A percentile compares a stretch with the other conserved stretches of the same genome.
These are phyloP conservation scores for Ogataea naganishii DNA, from an alignment of 805 yeast genomes.

Conservation along the genomic window DNA sequence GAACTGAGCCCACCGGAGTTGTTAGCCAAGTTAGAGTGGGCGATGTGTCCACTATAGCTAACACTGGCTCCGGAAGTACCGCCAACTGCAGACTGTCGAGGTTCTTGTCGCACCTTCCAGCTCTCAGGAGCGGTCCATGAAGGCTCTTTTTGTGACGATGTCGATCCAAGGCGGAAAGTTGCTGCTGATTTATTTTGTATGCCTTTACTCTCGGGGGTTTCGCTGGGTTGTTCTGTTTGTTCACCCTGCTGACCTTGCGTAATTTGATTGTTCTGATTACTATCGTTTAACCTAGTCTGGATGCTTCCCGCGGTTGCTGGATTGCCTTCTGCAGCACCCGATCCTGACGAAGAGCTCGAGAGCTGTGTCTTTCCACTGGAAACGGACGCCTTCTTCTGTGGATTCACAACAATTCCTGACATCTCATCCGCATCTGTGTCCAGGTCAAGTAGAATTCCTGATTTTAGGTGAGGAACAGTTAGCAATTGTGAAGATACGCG, in stretches of 20 bases:
- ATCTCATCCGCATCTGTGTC: constrained; percentile 15
- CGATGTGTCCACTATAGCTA: constrained; percentile 10
- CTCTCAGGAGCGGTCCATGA: constrained; percentile 52
- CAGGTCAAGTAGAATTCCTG: constrained; percentile 15
- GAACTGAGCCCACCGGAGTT: constrained; percentile 6
- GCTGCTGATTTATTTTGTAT: constrained; percentile 1
- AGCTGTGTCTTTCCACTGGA: too few relatives aligned
- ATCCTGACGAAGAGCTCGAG: constrained; percentile 12
- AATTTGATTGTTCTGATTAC: not conserved
- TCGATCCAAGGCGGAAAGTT: constrained; percentile 17
- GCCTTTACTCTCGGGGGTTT: not conserved
- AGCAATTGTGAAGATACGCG: not conserved
- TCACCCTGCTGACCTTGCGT: not conserved
- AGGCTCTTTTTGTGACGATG: constrained; percentile 19
- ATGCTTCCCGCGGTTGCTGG: constrained; percentile 5
- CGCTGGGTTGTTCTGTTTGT: not conserved
- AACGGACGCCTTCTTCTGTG: too few relatives aligned
- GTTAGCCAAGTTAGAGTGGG: constrained; percentile 6
- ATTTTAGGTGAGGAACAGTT: not conserved
- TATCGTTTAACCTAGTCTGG: not conserved
- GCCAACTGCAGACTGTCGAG: constrained; percentile 1
- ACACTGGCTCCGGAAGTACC: constrained; percentile 7
- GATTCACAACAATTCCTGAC: constrained; percentile 10
- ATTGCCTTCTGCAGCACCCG: constrained; percentile 6
- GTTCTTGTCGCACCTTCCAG: constrained; percentile 38